These are phyloP conservation scores for Annulohypoxylon moriforme DNA, from an alignment of 495 filamentous ascomycete genomes.

Conservation along the genomic window DNA sequence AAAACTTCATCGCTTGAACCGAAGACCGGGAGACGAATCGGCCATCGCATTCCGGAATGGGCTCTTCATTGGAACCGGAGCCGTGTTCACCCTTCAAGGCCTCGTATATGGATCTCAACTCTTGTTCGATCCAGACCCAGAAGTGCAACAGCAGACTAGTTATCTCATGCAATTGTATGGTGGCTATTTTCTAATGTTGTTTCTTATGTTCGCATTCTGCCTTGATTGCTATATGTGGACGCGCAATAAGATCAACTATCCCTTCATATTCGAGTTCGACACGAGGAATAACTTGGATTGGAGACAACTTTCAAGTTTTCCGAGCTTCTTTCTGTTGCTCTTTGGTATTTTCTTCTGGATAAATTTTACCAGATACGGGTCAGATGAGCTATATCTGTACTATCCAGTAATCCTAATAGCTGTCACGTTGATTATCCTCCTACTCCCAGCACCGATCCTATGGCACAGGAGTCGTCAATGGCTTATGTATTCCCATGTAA, in stretches of 20 bases:
- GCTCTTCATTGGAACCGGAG: slow-evolving; percentile 77
- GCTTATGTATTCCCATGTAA: slow-evolving; percentile 85
- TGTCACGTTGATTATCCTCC: slow-evolving; percentile 71
- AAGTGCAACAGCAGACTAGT: slow-evolving; percentile 65
- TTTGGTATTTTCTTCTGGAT: slow-evolving; percentile 86
- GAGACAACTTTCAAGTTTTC: slow-evolving; percentile 87
- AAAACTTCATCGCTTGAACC: slow-evolving; percentile 78
- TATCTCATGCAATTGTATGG: slow-evolving; percentile 89
- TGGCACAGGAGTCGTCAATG: slow-evolving; percentile 83
- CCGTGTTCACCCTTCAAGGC: slow-evolving; percentile 79
- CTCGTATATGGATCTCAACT: slow-evolving; percentile 71
- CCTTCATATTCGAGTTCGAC: slow-evolving; percentile 97
- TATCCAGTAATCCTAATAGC: slow-evolving; percentile 87
- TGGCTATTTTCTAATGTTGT: slow-evolving; percentile 81
- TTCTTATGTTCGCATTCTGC: slow-evolving; percentile 79
- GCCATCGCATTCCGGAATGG: slow-evolving; percentile 82
- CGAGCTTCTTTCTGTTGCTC: slow-evolving; percentile 79
- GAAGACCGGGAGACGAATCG: slow-evolving; percentile 74
- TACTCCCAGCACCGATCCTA: slow-evolving; percentile 77
- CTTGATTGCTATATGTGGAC: slow-evolving; percentile 86
- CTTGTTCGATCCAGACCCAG: slow-evolving; percentile 62
- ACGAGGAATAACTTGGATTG: slow-evolving; percentile 85
- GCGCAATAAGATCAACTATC: slow-evolving; percentile 87
- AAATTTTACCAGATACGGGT: slow-evolving; percentile 77
- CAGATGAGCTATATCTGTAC: slow-evolving; percentile 79